Evolutionary conservation across 495 filamentous ascomycete genomes (phyloP).

Genomic region (Bacidia gigantensis): DNA sequence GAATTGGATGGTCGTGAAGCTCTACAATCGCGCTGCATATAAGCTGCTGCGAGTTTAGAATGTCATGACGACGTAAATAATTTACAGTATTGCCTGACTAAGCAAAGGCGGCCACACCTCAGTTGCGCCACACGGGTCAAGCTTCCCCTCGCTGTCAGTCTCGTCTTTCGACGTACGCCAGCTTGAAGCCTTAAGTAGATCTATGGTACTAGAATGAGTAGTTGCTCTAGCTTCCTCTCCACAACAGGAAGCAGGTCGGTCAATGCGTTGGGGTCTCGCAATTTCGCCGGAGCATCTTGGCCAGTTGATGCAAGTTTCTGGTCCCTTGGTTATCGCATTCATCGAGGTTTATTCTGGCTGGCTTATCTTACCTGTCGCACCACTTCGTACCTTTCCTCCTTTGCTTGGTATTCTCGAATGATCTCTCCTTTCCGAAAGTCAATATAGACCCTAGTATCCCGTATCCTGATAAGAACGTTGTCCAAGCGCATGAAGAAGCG

Average conservation of each 20-base stretch:
- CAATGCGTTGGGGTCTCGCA: slow-evolving; percentile 74
- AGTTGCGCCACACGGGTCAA: too few relatives aligned
- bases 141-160: too few relatives aligned
- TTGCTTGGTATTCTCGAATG: slow-evolving; percentile 74
- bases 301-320: slow-evolving; percentile 57
- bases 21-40: too few relatives aligned
- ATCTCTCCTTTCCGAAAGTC: slow-evolving; percentile 75
- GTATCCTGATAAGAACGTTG: slow-evolving; percentile 68
- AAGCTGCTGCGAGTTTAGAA: too few relatives aligned
- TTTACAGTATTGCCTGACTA: neutral
- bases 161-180: too few relatives aligned
- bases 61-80: neutral
- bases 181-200: too few relatives aligned
- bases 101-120: neutral
- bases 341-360: too few relatives aligned
- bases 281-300: slow-evolving; percentile 60
- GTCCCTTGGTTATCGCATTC: too few relatives aligned
- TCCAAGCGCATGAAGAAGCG: slow-evolving; percentile 93
- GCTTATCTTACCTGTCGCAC: slow-evolving; percentile 48
- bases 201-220: neutral
- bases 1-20: too few relatives aligned
- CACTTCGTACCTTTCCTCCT: slow-evolving; percentile 64
- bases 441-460: slow-evolving; percentile 84
- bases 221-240: slow-evolving; percentile 36
- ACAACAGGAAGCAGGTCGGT: slow-evolving; percentile 59